phyloP scores from a whole-genome alignment of 345 rosid genomes.

The Litchi chinensis region DNA sequence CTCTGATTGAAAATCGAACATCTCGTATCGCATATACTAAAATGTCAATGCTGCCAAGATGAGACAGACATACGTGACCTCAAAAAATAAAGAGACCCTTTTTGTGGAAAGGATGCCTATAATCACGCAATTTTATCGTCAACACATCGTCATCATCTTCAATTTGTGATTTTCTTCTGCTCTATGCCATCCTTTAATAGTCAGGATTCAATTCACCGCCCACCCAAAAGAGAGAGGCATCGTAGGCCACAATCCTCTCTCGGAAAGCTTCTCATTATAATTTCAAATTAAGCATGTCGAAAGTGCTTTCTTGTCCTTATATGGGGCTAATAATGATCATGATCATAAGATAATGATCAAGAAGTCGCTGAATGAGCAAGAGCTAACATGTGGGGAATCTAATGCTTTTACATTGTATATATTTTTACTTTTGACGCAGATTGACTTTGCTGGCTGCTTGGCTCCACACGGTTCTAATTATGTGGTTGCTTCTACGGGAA shows the following conservation, averaged over 20 bases:
- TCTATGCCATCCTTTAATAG: not conserved
- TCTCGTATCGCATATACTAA: not conserved
- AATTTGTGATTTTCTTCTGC: not conserved
- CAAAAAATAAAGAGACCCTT: not conserved
- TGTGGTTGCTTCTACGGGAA: not conserved
- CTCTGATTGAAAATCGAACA: not conserved
- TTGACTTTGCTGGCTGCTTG: not conserved
- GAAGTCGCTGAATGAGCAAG: not conserved
- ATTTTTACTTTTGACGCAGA: not conserved
- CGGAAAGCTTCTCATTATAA: not conserved
- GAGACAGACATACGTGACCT: not conserved
- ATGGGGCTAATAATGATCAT: not conserved
- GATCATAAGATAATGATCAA: not conserved
- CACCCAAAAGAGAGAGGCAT: not conserved
- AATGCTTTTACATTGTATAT: constrained; percentile 8
- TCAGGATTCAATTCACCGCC: not conserved
- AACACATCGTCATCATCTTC: not conserved
- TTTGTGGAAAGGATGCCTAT: not conserved
- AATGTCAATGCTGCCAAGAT: not conserved
- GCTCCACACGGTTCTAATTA: not conserved
- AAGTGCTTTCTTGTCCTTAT: constrained; percentile 25
- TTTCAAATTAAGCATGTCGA: not conserved
- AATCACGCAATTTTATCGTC: not conserved
- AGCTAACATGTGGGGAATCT: not conserved
- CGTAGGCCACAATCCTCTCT: not conserved